Evolutionary conservation across 306 rosid genomes (phyloP).

Genomic region (Casuarina cunninghamiana): DNA sequence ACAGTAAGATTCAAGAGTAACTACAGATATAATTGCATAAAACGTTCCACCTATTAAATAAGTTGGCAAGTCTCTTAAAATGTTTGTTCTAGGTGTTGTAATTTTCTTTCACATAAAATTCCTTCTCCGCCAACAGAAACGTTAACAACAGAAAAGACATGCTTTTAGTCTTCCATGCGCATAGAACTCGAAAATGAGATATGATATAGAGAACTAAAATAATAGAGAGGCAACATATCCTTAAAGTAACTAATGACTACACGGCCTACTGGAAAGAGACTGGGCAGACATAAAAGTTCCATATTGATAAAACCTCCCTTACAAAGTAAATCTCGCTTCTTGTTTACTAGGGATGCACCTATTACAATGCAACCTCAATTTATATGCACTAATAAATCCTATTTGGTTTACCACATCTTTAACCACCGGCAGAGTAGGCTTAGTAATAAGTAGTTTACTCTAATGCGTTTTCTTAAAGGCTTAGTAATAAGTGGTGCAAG

Average conservation of each 20-base stretch:
- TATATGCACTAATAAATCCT: neutral
- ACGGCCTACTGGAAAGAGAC: neutral
- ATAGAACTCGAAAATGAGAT: slow-evolving; percentile 3
- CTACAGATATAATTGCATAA: neutral
- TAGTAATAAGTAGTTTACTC: no score
- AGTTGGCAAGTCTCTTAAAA: neutral
- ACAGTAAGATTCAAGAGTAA: neutral
- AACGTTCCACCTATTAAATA: no score
- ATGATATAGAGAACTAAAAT: slow-evolving; percentile 4
- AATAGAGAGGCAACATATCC: neutral
- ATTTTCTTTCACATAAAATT: no score
- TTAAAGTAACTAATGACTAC: slow-evolving; percentile 13
- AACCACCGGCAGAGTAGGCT: no score
- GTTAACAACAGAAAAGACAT: neutral
- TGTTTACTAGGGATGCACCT: neutral
- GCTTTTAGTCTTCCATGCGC: neutral
- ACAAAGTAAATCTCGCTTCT: neutral
- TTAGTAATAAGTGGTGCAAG: no score
- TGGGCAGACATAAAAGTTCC: slow-evolving; percentile 17
- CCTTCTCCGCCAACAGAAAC: slow-evolving; percentile 2
- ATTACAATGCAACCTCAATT: neutral
- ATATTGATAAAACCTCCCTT: slow-evolving; percentile 13
- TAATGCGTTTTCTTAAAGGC: no score
- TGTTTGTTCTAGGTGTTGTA: neutral
- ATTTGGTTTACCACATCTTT: no score